A percentile compares a stretch with the other conserved stretches of the same genome.
Conservation (phyloP, 225 moss, liverwort and hornwort genomes). For the Sphagnum contortum region DNA sequence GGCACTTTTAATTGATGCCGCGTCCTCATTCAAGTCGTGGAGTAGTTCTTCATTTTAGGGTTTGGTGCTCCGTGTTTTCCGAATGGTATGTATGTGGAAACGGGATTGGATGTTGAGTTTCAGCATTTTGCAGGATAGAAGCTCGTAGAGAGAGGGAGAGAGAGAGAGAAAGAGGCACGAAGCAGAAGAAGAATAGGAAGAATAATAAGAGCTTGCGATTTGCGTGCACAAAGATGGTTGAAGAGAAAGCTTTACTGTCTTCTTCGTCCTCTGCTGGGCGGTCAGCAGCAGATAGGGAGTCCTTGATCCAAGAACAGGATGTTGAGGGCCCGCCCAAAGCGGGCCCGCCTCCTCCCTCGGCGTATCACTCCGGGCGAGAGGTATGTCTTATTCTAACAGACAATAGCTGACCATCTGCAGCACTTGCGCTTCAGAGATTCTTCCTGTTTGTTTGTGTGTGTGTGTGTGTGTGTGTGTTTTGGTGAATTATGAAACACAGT, state of each 20-base stretch:
- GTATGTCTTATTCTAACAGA: slow-evolving; percentile 14
- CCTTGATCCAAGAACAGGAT: slow-evolving; percentile 87
- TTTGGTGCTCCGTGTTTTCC: no score
- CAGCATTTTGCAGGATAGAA: no score
- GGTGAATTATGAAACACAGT: no score
- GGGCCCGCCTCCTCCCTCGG: slow-evolving; percentile 73
- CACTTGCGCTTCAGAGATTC: not conserved
- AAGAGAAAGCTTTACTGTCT: slow-evolving; percentile 49
- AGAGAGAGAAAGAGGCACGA: not conserved
- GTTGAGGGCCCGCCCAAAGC: slow-evolving; percentile 87
- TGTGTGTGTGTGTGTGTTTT: no score
- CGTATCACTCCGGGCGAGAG: slow-evolving; percentile 94
- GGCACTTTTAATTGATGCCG: no score
- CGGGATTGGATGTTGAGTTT: no score
- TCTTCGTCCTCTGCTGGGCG: slow-evolving; percentile 72
- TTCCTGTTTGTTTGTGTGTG: not conserved
- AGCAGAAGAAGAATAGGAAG: not conserved
- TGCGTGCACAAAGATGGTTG: slow-evolving; percentile 43
- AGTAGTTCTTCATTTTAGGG: no score
- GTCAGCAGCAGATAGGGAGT: slow-evolving; percentile 62
- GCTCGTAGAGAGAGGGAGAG: no score
- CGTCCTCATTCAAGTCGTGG: no score
- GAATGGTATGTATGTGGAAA: no score
- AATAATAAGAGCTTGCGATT: not conserved
- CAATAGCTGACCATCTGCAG: no score